Evolutionary conservation across 495 filamentous ascomycete genomes (phyloP).

Genomic region (Tuber calosporum): DNA sequence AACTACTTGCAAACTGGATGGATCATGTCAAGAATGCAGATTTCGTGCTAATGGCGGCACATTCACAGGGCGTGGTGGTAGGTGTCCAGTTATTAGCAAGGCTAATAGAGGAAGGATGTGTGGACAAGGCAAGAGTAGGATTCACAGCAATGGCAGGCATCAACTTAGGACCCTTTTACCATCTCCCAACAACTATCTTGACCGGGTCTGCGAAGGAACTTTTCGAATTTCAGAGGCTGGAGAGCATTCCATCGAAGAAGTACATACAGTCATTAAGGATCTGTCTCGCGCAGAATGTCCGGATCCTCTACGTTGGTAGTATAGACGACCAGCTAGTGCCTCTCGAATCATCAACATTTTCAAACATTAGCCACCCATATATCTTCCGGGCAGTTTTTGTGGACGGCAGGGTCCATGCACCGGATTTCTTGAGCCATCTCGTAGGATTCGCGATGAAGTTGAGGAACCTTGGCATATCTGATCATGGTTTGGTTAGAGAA

Average conservation of each 20-base stretch:
- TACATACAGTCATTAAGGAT: slow-evolving; percentile 68
- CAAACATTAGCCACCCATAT: slow-evolving; percentile 76
- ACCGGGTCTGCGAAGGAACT: slow-evolving; percentile 84
- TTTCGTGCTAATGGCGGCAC: slow-evolving; percentile 80
- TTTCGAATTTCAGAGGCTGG: slow-evolving; percentile 77
- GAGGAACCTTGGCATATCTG: slow-evolving; percentile 81
- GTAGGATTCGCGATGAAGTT: slow-evolving; percentile 90
- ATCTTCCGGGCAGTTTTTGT: slow-evolving; percentile 92
- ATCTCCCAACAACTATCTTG: slow-evolving; percentile 62
- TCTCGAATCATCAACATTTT: slow-evolving; percentile 81
- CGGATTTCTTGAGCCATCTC: slow-evolving; percentile 85
- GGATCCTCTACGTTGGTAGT: slow-evolving; percentile 78
- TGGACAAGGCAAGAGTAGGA: slow-evolving; percentile 39
- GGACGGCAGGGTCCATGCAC: slow-evolving; percentile 83
- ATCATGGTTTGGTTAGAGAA: slow-evolving; percentile 90
- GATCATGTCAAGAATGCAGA: slow-evolving; percentile 81
- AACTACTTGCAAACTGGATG: slow-evolving; percentile 88
- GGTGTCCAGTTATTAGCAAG: slow-evolving; percentile 89
- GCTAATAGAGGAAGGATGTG: slow-evolving; percentile 55
- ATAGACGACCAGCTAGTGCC: slow-evolving; percentile 96
- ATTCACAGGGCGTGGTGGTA: slow-evolving; percentile 93
- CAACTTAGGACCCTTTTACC: slow-evolving; percentile 74
- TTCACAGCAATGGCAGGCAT: slow-evolving; percentile 60
- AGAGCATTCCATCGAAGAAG: slow-evolving; percentile 71
- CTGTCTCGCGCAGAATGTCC: slow-evolving; percentile 67